Evolutionary conservation across 2,329 filamentous ascomycete genomes (phyloP), one percentile per base, ranked within the genome.

Genomic region (Plenodomus biglobosus): DNA sequence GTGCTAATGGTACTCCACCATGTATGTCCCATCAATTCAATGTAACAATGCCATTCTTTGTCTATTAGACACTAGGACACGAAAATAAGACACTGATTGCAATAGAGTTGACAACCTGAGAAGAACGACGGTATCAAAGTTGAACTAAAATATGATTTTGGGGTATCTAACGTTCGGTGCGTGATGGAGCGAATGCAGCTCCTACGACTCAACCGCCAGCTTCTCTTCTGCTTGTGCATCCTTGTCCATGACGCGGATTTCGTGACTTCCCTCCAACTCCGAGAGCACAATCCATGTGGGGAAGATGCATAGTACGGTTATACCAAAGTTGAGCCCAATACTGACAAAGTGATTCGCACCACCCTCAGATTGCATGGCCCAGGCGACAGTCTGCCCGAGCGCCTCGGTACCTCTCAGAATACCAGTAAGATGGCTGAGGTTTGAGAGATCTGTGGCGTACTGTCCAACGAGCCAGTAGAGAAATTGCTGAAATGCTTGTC

Each of bases 401-500:
- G 68, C 68, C 45, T 70, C 68, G 1, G 67, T 57, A 48, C 68
- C 68, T 39, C 68, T 53, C 32, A 70, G 43, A n/a, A 70, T 70
- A 44, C 67, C 67, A n/a, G 65, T 68, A 38, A 66, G 64, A 52
- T 69, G 66, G 13, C 60, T 65, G 34, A 69, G 30, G 19, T 64
- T 65, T 2, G 60, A 65, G 0, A 70, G 49, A 46, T 69, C 59
- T 1, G 65, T 69, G 1, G 68, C 63, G 32, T 70, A 70, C 50
- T 70, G 68, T n/a, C 68, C 68, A 4, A 70, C 61, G 2, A 70
- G 46, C 68, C 68, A 70, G 48, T 70, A 70, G 16, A 70, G 43
- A 34, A 70, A 70, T 42, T 71, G 68, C 53, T 70, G 68, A 52
- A 70, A 71, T 1, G 68, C 66, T 44, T 71, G 68, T 0, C 68